Evolutionary conservation across 148 eudicot genomes (phyloP).

Genomic region (Bassia scoparia): DNA sequence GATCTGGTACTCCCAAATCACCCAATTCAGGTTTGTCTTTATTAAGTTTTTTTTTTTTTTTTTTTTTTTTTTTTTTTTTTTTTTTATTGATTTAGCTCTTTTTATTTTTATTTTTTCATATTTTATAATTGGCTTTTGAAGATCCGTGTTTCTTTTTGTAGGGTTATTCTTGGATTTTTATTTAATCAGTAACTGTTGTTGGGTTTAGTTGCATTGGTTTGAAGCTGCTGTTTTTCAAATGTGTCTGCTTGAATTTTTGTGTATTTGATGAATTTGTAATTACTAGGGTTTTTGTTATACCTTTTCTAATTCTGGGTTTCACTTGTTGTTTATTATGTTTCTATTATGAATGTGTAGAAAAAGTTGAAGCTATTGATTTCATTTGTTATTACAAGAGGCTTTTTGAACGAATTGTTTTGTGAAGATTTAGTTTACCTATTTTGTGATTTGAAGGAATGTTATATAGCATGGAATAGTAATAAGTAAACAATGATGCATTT

Average conservation of each 20-base stretch:
- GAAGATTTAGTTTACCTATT: neutral
- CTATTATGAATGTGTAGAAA: too few relatives aligned
- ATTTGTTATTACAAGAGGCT: neutral
- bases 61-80: too few relatives aligned
- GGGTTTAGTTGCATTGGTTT: neutral
- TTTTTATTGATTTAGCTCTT: too few relatives aligned
- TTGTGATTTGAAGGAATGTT: neutral
- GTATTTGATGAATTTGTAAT: neutral
- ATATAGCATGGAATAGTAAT: neutral
- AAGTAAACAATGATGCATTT: neutral
- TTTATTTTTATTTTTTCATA: neutral
- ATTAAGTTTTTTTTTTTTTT: too few relatives aligned
- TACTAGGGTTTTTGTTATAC: neutral
- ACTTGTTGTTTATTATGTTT: too few relatives aligned
- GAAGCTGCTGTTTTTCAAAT: neutral
- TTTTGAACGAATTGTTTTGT: neutral
- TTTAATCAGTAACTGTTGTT: neutral
- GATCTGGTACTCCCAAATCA: slow-evolving; percentile 27
- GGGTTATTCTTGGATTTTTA: too few relatives aligned
- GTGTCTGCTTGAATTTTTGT: neutral
- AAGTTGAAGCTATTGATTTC: neutral
- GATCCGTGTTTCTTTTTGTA: too few relatives aligned
- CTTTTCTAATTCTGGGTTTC: neutral
- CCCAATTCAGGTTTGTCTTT: slow-evolving; percentile 27
- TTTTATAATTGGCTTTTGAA: neutral